Conservation (phyloP, 768 basidiomycete species). For the Agrocybe praecox region DNA sequence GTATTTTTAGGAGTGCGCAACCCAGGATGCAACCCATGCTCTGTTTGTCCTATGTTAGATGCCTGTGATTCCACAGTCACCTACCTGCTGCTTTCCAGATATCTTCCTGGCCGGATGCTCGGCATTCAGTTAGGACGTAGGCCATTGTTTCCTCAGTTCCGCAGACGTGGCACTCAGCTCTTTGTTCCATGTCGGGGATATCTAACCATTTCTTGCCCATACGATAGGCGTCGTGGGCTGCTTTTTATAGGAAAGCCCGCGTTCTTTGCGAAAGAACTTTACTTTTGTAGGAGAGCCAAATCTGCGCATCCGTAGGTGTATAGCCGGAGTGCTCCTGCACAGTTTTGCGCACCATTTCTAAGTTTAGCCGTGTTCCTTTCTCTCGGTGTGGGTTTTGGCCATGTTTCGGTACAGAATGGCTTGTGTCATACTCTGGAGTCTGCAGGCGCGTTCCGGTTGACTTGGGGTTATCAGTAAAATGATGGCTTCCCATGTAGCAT, state of each 20-base stretch:
- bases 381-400: background rate
- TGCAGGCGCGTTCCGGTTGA: too few species aligned
- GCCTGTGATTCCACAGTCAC: background rate
- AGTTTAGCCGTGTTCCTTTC: background rate
- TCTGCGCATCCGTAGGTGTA: background rate
- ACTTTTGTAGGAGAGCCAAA: slow-evolving; percentile 11
- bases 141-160: slow-evolving; percentile 22
- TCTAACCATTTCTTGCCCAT: slow-evolving; percentile 30
- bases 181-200: slow-evolving; percentile 5
- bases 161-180: slow-evolving; percentile 16
- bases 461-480: too few species aligned
- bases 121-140: slow-evolving; percentile 11
- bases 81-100: background rate
- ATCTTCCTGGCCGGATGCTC: background rate
- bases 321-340: background rate
- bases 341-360: background rate
- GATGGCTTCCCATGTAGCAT: too few species aligned
- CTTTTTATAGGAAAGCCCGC: slow-evolving; percentile 20
- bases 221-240: slow-evolving; percentile 21
- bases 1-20: too few species aligned
- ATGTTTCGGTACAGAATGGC: background rate
- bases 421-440: background rate
- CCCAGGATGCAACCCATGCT: too few species aligned
- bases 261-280: slow-evolving; percentile 5
- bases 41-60: too few species aligned